Conservation (phyloP, 495 filamentous ascomycete species). For the Thermothielavioides terrestris region DNA sequence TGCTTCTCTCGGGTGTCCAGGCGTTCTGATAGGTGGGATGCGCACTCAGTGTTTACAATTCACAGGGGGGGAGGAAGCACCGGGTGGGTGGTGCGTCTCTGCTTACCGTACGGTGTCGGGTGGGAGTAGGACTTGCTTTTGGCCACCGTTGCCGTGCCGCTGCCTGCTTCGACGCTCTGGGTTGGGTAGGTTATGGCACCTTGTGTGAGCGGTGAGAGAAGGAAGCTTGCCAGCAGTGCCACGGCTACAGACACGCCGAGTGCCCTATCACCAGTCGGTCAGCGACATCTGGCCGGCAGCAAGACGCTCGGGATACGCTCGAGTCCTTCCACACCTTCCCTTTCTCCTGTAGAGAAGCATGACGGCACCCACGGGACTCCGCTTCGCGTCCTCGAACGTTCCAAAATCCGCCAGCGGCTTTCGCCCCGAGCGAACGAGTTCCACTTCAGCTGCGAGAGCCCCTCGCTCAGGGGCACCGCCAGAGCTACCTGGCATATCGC, state of each 20-base stretch:
- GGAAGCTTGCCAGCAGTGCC: slow-evolving; percentile 31
- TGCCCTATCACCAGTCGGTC: slow-evolving; percentile 17
- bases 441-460: slow-evolving; percentile 42
- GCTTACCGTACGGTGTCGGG: slow-evolving; percentile 10
- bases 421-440: slow-evolving; percentile 35
- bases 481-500: slow-evolving; percentile 36
- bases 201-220: slow-evolving; percentile 39
- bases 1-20: slow-evolving; percentile 27
- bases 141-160: slow-evolving; percentile 8
- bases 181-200: slow-evolving; percentile 32
- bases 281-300: not conserved
- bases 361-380: slow-evolving; percentile 30
- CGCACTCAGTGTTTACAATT: not conserved
- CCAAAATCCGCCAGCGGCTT: slow-evolving; percentile 36
- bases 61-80: not conserved
- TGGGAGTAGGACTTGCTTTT: slow-evolving; percentile 19
- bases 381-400: slow-evolving; percentile 36
- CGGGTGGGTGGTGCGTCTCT: slow-evolving; percentile 2
- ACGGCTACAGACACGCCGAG: slow-evolving; percentile 35
- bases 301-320: no score
- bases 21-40: slow-evolving; percentile 9
- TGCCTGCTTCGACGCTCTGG: slow-evolving; percentile 4
- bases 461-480: slow-evolving; percentile 32
- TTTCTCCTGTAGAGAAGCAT: slow-evolving; percentile 26
- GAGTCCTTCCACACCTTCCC: slow-evolving; percentile 16